Conservation (phyloP, 2,329 filamentous ascomycete species). For the Fusarium avenaceum region DNA sequence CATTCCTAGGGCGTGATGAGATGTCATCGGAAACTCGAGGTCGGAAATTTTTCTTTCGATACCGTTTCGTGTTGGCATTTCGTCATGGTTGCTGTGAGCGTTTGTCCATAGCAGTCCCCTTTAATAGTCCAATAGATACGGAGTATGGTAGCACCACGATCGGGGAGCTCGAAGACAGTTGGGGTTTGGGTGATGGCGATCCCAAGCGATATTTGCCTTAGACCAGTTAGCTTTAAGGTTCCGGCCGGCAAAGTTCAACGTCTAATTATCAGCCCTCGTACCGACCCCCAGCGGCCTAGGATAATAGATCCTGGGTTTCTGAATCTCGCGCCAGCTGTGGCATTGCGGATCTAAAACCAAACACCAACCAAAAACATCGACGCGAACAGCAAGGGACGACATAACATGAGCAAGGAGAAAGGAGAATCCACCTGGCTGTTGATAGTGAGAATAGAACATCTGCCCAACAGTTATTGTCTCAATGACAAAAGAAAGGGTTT, state of each 20-base stretch:
- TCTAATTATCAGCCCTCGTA: constrained; percentile 24
- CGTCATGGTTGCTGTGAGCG: constrained; percentile 30
- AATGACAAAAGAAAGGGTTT: neutral
- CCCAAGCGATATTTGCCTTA: constrained; percentile 21
- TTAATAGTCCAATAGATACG: constrained; percentile 16
- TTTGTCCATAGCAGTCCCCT: constrained; percentile 11
- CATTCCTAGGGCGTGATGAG: constrained; percentile 40
- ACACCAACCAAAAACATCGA: neutral
- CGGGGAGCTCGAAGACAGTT: constrained; percentile 7
- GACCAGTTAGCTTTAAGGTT: constrained; percentile 31
- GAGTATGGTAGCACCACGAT: constrained; percentile 13
- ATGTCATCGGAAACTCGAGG: constrained; percentile 20
- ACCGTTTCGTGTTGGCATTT: constrained; percentile 18
- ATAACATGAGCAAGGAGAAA: neutral
- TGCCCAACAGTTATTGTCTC: neutral
- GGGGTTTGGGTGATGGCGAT: constrained; percentile 33
- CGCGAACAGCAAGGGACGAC: constrained; percentile 3
- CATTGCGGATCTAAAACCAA: constrained; percentile 12
- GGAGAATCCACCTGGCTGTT: neutral
- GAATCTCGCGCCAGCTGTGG: constrained; percentile 11
- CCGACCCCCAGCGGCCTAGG: constrained; percentile 1
- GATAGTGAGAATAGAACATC: neutral
- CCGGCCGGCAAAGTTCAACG: constrained; percentile 45
- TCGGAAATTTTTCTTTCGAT: constrained; percentile 18
- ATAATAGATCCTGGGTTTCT: constrained; percentile 5